A percentile compares a stretch with the other conserved stretches of the same genome.
Evolutionary conservation across 208 protist species (phyloP).

Genomic region (Baffinella frigidus): DNA sequence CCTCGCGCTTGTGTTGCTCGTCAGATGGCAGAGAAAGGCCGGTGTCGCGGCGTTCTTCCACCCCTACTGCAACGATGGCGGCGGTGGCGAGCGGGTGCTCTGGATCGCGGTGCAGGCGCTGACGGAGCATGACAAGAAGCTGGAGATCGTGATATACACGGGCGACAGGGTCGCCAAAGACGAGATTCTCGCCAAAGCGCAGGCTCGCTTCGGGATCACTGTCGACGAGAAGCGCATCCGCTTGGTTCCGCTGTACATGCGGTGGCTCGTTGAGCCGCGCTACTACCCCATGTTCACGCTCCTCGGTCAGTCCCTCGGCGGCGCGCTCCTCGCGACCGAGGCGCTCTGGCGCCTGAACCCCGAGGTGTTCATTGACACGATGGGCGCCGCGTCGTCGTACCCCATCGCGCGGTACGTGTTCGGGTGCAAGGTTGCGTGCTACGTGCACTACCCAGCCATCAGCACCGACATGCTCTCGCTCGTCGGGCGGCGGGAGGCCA

Average conservation of each 20-base stretch:
- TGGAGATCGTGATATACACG: slow-evolving; percentile 69
- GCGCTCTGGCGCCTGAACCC: slow-evolving; percentile 71
- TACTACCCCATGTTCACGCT: slow-evolving; percentile 83
- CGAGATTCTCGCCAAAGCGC: slow-evolving; percentile 67
- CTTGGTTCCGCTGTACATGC: slow-evolving; percentile 77
- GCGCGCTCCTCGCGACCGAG: slow-evolving; percentile 83
- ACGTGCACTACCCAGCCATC: slow-evolving; percentile 97
- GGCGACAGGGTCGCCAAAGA: slow-evolving; percentile 66
- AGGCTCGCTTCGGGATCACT: slow-evolving; percentile 40
- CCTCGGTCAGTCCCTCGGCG: slow-evolving; percentile 86
- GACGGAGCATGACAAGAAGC: slow-evolving; percentile 74
- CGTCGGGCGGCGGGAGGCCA: slow-evolving; percentile 45
- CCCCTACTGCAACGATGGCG: slow-evolving; percentile 81
- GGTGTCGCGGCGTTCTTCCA: slow-evolving; percentile 62
- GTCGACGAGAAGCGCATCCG: slow-evolving; percentile 60
- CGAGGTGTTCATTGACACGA: slow-evolving; percentile 86
- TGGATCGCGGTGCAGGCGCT: slow-evolving; percentile 77
- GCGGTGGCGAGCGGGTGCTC: slow-evolving; percentile 93
- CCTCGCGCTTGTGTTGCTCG: too few relatives aligned
- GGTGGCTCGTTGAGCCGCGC: slow-evolving; percentile 77
- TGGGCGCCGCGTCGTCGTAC: slow-evolving; percentile 91
- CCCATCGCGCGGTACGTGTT: slow-evolving; percentile 84
- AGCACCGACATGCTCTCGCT: slow-evolving; percentile 64
- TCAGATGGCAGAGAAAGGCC: too few relatives aligned
- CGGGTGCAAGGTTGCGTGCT: slow-evolving; percentile 82